Conservation (phyloP, 176 grass and related monocot species). For the Oryza glaberrima region DNA sequence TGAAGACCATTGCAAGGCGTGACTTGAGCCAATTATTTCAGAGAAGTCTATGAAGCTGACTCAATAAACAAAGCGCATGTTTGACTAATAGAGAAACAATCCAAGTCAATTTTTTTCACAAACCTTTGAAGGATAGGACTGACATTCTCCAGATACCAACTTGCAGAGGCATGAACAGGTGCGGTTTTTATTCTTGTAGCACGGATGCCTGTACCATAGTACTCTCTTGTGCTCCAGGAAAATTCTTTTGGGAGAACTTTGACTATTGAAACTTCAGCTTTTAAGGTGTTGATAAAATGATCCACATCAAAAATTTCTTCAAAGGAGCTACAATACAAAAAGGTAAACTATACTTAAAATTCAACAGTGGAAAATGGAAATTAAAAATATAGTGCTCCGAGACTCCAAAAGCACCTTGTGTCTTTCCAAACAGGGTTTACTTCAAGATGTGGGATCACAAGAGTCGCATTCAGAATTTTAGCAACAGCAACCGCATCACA, state of each 20-base stretch:
- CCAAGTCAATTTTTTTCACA: slow-evolving; percentile 20
- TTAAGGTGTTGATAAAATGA: slow-evolving; percentile 72
- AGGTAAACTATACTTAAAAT: slow-evolving; percentile 10
- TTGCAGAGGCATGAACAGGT: slow-evolving; percentile 78
- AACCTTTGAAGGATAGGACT: slow-evolving; percentile 85
- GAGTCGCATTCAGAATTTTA: slow-evolving; percentile 95
- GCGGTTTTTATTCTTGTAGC: slow-evolving; percentile 92
- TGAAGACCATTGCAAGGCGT: neutral
- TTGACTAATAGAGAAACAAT: neutral
- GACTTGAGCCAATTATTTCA: slow-evolving; percentile 1
- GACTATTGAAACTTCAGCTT: slow-evolving; percentile 73
- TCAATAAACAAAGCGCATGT: slow-evolving; percentile 7
- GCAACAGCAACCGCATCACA: slow-evolving; percentile 95
- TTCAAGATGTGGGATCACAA: slow-evolving; percentile 93
- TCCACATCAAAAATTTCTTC: slow-evolving; percentile 88
- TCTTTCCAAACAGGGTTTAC: slow-evolving; percentile 97
- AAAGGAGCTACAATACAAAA: slow-evolving; percentile 66
- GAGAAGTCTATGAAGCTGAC: neutral
- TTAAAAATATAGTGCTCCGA: slow-evolving; percentile 15
- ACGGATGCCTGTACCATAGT: slow-evolving; percentile 79
- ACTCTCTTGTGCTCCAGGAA: slow-evolving; percentile 95
- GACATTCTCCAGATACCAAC: slow-evolving; percentile 96
- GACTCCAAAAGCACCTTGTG: slow-evolving; percentile 61
- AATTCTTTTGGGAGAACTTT: slow-evolving; percentile 72
- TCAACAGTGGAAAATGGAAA: slow-evolving; percentile 26